Percentiles rank a stretch among this genome's conserved stretches.
These are phyloP conservation scores for Entomophthora muscae DNA, from an alignment of 371 early-diverging fungal genomes.

Conservation along the genomic window DNA sequence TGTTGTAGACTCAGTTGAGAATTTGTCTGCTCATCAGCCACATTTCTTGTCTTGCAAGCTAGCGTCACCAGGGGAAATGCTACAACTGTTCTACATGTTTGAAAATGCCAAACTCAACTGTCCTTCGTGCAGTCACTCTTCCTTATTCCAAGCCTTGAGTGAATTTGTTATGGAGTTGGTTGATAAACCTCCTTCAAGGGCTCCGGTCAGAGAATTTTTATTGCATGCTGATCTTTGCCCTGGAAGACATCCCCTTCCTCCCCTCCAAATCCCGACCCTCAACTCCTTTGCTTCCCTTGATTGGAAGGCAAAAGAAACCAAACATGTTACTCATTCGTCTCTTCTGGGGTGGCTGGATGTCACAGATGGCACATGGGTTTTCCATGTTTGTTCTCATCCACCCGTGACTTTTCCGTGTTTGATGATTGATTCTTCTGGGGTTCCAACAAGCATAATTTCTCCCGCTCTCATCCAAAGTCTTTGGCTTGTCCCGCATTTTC, in stretches of 20 bases:
- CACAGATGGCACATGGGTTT: background rate
- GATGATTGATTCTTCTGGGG: background rate
- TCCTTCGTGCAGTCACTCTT: background rate
- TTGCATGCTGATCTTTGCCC: background rate
- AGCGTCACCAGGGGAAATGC: background rate
- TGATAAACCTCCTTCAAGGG: background rate
- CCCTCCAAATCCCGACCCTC: background rate
- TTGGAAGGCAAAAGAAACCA: background rate
- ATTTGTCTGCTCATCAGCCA: background rate
- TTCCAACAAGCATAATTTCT: background rate
- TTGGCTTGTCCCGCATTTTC: background rate
- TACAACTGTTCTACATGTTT: background rate
- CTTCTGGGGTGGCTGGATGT: background rate
- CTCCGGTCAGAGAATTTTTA: background rate
- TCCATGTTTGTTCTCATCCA: background rate
- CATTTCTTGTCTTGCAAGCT: background rate
- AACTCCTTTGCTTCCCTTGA: background rate
- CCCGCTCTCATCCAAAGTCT: background rate
- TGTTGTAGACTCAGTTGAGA: background rate
- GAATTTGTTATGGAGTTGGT: background rate
- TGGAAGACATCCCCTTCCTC: background rate
- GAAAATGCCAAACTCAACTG: background rate
- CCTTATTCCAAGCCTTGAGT: background rate
- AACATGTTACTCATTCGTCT: background rate
- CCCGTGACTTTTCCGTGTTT: background rate